Evolutionary conservation across 1,284 basidiomycete genomes (phyloP).

Genomic region (Cerioporus squamosus): DNA sequence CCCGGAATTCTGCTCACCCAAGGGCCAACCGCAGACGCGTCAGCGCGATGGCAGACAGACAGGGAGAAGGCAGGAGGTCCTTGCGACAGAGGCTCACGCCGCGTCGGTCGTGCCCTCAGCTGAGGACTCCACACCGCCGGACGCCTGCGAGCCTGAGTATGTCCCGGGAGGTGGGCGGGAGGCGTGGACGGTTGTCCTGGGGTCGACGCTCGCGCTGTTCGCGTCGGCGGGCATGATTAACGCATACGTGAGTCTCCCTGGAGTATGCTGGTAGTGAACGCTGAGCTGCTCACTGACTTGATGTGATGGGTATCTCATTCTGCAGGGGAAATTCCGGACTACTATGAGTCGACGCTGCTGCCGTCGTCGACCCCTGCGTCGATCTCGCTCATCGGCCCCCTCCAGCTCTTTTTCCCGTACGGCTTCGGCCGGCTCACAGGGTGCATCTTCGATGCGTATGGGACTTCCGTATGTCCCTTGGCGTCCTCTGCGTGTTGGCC

Average conservation of each 20-base stretch:
- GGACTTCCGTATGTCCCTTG: constrained; percentile 21
- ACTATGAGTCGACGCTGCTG: constrained; percentile 22
- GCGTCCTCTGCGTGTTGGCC: constrained; percentile 37
- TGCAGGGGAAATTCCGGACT: constrained; percentile 24
- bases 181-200: constrained; percentile 23
- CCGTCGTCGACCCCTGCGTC: constrained; percentile 19
- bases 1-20: no score
- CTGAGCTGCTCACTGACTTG: no score
- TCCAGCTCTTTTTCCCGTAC: constrained; percentile 47
- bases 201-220: constrained; percentile 19
- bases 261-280: no score
- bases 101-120: background rate
- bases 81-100: background rate
- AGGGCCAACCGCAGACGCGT: no score
- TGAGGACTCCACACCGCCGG: background rate
- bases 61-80: no score
- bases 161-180: constrained; percentile 20
- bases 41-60: no score
- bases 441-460: constrained; percentile 43
- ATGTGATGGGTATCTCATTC: no score
- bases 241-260: constrained; percentile 16
- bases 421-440: constrained; percentile 36
- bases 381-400: constrained; percentile 48
- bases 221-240: constrained; percentile 25
- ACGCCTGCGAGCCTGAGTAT: constrained; percentile 11